Conservation (phyloP, 768 basidiomycete species). For the Baorangia bicolor region DNA sequence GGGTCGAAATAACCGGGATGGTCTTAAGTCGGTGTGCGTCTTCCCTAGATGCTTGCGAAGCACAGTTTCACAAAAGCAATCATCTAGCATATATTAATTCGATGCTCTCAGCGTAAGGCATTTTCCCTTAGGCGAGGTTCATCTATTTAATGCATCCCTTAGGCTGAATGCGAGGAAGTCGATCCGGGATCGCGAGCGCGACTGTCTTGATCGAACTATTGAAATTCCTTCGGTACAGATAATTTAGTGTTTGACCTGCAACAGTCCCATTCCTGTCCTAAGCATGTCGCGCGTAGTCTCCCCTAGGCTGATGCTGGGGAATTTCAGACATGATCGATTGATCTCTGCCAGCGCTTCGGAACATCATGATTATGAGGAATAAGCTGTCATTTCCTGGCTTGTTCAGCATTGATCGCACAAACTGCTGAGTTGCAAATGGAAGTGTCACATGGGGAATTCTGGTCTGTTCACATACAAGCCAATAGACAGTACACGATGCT, state of each 20-base stretch:
- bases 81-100: slow-evolving; percentile 6
- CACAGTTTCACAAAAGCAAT: not conserved
- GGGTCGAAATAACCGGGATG: not conserved
- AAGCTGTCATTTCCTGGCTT: not conserved
- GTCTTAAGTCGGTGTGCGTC: slow-evolving; percentile 3
- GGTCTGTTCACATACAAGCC: slow-evolving; percentile 3
- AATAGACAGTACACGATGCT: slow-evolving; percentile 4
- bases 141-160: not conserved
- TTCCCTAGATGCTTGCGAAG: not conserved
- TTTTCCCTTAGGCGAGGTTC: not conserved
- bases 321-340: too few relatives aligned
- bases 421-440: not conserved
- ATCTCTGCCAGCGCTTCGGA: not conserved
- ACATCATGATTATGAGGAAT: not conserved
- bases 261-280: not conserved
- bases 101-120: slow-evolving; percentile 4
- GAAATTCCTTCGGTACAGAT: slow-evolving; percentile 4
- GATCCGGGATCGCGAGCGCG: slow-evolving; percentile 11
- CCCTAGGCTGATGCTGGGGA: too few relatives aligned
- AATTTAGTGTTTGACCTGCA: not conserved
- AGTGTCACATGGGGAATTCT: not conserved
- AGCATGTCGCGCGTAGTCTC: not conserved
- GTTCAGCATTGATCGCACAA: not conserved
- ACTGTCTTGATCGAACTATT: slow-evolving; percentile 2
- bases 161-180: slow-evolving; percentile 14